Percentiles rank a stretch among this genome's conserved stretches.
phyloP scores from a whole-genome alignment of 1,284 basidiomycete species.

The Trichosporon coremiiforme region DNA sequence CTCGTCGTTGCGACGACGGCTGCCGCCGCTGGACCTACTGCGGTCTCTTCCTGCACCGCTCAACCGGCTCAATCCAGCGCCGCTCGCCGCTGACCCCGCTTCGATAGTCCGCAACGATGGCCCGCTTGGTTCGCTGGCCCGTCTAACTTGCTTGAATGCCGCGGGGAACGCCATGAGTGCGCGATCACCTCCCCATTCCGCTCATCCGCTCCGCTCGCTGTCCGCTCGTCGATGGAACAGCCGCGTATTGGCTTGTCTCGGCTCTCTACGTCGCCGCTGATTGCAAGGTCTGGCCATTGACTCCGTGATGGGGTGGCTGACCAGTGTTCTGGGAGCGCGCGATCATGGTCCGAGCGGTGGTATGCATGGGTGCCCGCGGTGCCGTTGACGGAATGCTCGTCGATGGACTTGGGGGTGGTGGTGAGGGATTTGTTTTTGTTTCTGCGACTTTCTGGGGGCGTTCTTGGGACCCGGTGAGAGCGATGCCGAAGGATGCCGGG shows the following conservation, averaged over 20 bases:
- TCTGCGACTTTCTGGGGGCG: neutral
- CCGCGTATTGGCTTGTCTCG: neutral
- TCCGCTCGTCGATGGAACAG: neutral
- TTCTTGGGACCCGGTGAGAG: neutral
- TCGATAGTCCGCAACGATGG: neutral
- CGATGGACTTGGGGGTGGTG: neutral
- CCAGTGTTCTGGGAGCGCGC: neutral
- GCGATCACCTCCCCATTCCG: neutral
- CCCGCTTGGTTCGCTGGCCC: neutral
- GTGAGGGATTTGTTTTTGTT: neutral
- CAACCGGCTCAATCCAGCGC: neutral
- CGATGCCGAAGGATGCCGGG: neutral
- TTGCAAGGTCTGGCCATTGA: neutral
- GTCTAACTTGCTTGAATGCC: neutral
- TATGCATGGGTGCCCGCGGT: neutral
- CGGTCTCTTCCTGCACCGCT: neutral
- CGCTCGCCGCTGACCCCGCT: neutral
- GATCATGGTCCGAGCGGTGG: neutral
- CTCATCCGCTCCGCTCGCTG: neutral
- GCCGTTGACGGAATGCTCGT: neutral
- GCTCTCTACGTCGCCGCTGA: neutral
- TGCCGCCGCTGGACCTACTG: too few relatives aligned
- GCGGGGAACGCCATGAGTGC: neutral
- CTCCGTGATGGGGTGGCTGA: neutral
- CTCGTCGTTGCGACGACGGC: neutral